Conservation (phyloP, 2,329 filamentous ascomycete genomes). For the Calonectria hongkongensis region DNA sequence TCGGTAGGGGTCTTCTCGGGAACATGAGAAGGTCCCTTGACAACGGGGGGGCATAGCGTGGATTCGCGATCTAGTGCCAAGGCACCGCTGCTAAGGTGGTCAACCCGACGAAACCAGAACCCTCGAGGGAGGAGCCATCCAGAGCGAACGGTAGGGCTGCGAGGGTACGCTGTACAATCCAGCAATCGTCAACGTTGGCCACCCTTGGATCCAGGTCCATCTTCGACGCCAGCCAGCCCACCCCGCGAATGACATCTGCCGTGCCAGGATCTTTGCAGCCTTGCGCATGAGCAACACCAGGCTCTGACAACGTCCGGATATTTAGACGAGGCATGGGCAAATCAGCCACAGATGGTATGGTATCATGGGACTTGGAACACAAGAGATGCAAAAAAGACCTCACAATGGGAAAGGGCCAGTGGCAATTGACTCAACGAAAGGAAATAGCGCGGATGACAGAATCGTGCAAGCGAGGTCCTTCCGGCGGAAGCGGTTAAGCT, state of each 20-base stretch:
- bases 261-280: slow-evolving; percentile 54
- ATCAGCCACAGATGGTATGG: slow-evolving; percentile 15
- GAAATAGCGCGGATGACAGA: slow-evolving; percentile 40
- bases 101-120: slow-evolving; percentile 33
- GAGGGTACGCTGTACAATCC: slow-evolving; percentile 44
- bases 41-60: slow-evolving; percentile 26
- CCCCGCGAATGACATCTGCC: slow-evolving; percentile 54
- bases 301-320: slow-evolving; percentile 37
- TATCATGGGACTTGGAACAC: slow-evolving; percentile 35
- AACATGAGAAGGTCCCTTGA: slow-evolving; percentile 39
- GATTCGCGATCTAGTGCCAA: slow-evolving; percentile 42
- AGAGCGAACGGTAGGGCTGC: slow-evolving; percentile 52
- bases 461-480: slow-evolving; percentile 39
- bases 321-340: slow-evolving; percentile 32
- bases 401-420: slow-evolving; percentile 42
- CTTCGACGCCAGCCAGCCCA: slow-evolving; percentile 50
- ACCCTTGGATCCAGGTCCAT: slow-evolving; percentile 44
- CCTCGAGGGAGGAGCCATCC: slow-evolving; percentile 24
- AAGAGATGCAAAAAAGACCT: slow-evolving; percentile 50
- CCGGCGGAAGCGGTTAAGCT: slow-evolving; percentile 38
- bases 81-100: slow-evolving; percentile 36
- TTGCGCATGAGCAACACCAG: slow-evolving; percentile 51
- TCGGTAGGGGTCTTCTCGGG: slow-evolving; percentile 44
- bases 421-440: slow-evolving; percentile 29
- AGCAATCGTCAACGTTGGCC: slow-evolving; percentile 48